A percentile compares a stretch with the other conserved stretches of the same genome.
Evolutionary conservation across 495 filamentous ascomycete species (phyloP).

Genomic region (Pseudevernia furfuracea): DNA sequence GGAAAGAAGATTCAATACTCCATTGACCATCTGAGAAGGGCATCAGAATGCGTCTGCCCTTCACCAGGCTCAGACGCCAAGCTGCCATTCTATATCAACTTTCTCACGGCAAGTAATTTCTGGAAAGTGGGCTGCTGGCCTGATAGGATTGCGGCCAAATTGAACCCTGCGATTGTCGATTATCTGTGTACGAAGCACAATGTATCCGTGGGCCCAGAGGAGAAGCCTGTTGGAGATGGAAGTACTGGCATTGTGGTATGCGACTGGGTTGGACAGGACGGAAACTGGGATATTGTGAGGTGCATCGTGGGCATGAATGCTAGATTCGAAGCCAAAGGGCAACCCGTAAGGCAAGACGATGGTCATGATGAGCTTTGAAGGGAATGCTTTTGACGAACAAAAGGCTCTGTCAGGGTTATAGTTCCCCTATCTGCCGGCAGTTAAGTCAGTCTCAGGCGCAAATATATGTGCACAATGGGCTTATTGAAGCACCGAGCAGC

Average conservation of each 20-base stretch:
- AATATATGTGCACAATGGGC: background rate
- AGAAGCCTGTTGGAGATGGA: slow-evolving; percentile 55
- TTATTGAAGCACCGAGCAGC: background rate
- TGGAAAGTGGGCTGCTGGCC: slow-evolving; percentile 90
- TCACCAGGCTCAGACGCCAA: slow-evolving; percentile 24
- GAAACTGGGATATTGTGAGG: slow-evolving; percentile 89
- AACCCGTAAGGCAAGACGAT: background rate
- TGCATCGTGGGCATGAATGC: slow-evolving; percentile 90
- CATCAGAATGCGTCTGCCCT: slow-evolving; percentile 43
- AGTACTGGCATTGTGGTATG: slow-evolving; percentile 86
- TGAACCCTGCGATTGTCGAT: slow-evolving; percentile 82
- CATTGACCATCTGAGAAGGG: slow-evolving; percentile 65
- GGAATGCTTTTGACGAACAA: background rate
- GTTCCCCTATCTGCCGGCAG: background rate
- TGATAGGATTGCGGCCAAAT: slow-evolving; percentile 80
- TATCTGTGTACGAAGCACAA: slow-evolving; percentile 67
- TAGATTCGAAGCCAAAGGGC: slow-evolving; percentile 38
- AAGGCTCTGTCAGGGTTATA: background rate
- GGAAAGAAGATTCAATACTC: slow-evolving; percentile 69
- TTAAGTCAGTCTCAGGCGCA: background rate
- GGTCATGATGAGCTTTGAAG: background rate
- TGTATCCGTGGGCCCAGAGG: slow-evolving; percentile 33
- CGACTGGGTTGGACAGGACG: slow-evolving; percentile 84
- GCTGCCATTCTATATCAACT: slow-evolving; percentile 80
- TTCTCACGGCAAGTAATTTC: slow-evolving; percentile 84